Evolutionary conservation across 2,329 filamentous ascomycete species (phyloP).

Genomic region (Colletotrichum sp.): DNA sequence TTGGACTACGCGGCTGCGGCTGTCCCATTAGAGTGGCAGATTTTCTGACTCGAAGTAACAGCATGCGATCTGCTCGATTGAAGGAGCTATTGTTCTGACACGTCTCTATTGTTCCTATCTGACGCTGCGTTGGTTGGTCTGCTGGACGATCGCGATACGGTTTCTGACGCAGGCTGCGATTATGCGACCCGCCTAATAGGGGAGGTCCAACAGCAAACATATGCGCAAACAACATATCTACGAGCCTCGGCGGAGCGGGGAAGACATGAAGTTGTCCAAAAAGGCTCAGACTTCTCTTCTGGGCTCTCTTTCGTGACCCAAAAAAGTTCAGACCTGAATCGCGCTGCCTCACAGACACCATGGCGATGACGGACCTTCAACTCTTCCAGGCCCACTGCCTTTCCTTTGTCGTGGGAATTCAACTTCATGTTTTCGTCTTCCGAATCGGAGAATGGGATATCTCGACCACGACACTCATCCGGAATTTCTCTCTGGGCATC

Average conservation of each 20-base stretch:
- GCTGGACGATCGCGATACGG: not conserved
- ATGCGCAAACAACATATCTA: not conserved
- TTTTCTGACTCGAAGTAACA: conserved; percentile 5
- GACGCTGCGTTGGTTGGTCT: not conserved
- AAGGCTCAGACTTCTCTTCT: not conserved
- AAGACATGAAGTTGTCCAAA: not conserved
- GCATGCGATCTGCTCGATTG: not conserved
- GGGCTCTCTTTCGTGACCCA: not conserved
- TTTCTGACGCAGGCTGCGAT: not conserved
- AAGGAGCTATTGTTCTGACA: not conserved
- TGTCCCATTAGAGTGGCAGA: not conserved
- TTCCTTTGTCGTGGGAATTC: conserved; percentile 9
- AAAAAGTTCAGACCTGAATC: not conserved
- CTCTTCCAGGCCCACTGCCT: not conserved
- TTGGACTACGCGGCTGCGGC: not conserved
- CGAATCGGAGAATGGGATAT: conserved; percentile 31
- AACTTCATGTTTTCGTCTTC: conserved; percentile 25
- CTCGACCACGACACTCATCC: conserved; percentile 16
- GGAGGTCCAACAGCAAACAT: not conserved
- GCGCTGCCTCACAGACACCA: not conserved
- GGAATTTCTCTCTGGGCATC: not conserved
- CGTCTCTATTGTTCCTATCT: not conserved
- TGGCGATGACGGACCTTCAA: not conserved
- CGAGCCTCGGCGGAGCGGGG: not conserved
- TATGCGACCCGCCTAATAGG: not conserved